Evolutionary conservation across 176 grass and related monocot genomes (phyloP), one percentile per base, ranked within the genome.

Genomic region (Elaeis guineensis): DNA sequence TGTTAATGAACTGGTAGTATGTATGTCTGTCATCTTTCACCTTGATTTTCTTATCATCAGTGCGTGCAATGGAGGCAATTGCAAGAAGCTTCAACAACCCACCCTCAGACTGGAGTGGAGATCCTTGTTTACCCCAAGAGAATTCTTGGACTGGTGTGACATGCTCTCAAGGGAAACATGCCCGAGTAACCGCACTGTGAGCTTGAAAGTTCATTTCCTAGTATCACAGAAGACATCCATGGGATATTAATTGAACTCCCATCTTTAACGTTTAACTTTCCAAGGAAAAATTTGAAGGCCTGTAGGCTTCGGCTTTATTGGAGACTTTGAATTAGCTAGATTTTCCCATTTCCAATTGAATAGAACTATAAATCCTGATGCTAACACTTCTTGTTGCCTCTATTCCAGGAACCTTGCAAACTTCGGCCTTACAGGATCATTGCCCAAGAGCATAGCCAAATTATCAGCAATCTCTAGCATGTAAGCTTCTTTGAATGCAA

Each of bases 121-220:
- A 98, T 71, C 93, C 93, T 44, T 98, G 93, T 66, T 69, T 89
- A 53, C 93, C 93, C 20, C 51, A 6, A 56, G 72, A 67, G 49
- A 85, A 86, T 71, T 85, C 93, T 6, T 98, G 93, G 93, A 86
- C 79, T 15, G 87, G 93, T 12, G 66, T 98, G 19, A 76, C 75
- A 25, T 98, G 93, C 80, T 85, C 57, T 4, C 17, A 71, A 54
- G 84, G 52, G 1, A 20, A 17, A 25, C 67, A 82, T 19, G 78
- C 78, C 15, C 64, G 93, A 76, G 81, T 97, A 16, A 50, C 32
- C 2, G 49, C 81, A 17, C 18, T 97, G 93, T 97, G 79, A 87
- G 83, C 18, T 59, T n/a, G 14, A 21, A 21, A 44, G 8, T 51
- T 50, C n/a, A 16, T 50, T 21, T 22, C 8, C 0, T 44, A 30